Conservation (phyloP, 202 grass and related monocot species). For the Hordeum pubiflorum region DNA sequence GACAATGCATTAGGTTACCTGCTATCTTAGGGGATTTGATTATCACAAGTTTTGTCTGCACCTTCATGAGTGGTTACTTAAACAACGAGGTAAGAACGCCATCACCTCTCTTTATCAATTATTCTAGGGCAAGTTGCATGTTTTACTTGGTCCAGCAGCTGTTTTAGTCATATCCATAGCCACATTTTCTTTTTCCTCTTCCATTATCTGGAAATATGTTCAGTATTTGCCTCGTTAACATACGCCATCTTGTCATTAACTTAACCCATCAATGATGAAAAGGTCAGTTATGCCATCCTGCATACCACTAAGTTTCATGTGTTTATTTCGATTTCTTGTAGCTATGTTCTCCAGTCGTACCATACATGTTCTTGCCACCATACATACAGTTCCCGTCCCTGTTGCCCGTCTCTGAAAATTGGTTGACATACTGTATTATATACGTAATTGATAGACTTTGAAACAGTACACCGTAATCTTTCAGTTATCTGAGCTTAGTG, state of each 20-base stretch:
- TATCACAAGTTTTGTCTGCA: slow-evolving; percentile 3
- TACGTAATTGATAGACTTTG: background rate
- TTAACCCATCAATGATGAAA: background rate
- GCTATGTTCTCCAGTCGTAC: slow-evolving; percentile 15
- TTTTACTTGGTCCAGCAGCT: slow-evolving; percentile 20
- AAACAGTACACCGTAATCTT: background rate
- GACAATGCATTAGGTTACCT: slow-evolving; percentile 24
- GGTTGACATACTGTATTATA: background rate
- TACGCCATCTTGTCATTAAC: background rate
- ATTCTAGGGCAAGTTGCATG: slow-evolving; percentile 4
- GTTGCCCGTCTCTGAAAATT: background rate
- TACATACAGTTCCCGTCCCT: background rate
- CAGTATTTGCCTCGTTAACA: background rate
- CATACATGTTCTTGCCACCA: background rate
- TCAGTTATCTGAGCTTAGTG: slow-evolving; percentile 6
- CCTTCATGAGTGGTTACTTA: slow-evolving; percentile 6
- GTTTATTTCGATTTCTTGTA: background rate
- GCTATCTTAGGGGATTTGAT: slow-evolving; percentile 9
- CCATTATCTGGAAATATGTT: slow-evolving; percentile 6
- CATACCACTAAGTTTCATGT: background rate
- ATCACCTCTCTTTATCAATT: background rate
- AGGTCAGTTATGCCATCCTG: slow-evolving; percentile 4
- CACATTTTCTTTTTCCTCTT: background rate
- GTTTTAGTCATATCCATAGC: background rate
- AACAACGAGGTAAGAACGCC: background rate